phyloP scores from a whole-genome alignment of 2,329 filamentous ascomycete genomes.

The Emmonsiellopsis sp. region DNA sequence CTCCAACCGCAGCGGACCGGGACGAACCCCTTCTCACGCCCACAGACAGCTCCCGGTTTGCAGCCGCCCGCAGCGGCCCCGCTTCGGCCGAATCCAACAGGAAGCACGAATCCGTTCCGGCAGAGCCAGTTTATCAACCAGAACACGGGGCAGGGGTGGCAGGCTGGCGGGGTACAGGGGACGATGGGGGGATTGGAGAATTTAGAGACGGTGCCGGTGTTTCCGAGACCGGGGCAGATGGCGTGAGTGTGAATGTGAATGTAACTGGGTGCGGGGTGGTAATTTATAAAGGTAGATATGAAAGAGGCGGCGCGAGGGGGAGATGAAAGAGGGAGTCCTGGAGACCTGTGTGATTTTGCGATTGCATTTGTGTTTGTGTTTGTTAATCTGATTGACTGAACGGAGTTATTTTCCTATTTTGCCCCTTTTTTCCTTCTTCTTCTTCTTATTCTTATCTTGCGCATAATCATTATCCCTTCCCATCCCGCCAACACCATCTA shows the following conservation, averaged over 20 bases:
- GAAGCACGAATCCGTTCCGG: conserved; percentile 88
- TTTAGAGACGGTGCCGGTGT: conserved; percentile 70
- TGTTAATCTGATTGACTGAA: no score
- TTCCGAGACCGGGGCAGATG: conserved; percentile 62
- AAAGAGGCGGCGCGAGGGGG: no score
- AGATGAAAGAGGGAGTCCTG: not conserved
- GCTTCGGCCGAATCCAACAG: conserved; percentile 67
- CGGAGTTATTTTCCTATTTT: no score
- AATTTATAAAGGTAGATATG: not conserved
- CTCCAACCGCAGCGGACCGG: conserved; percentile 54
- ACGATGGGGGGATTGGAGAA: conserved; percentile 70
- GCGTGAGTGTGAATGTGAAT: conserved; percentile 4
- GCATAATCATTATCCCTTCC: no score
- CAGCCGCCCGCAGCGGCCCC: conserved; percentile 31
- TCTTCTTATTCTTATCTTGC: no score
- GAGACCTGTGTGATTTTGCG: not conserved
- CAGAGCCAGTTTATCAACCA: conserved; percentile 87
- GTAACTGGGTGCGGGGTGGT: not conserved
- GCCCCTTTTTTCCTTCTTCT: no score
- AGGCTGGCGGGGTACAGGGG: conserved; percentile 58
- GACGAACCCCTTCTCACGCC: conserved; percentile 61
- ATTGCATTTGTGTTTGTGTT: no score
- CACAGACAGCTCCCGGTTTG: conserved; percentile 31
- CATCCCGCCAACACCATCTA: no score
- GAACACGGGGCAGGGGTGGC: conserved; percentile 79